Evolutionary conservation across 345 rosid genomes (phyloP).

Genomic region (Populus pruinosa): DNA sequence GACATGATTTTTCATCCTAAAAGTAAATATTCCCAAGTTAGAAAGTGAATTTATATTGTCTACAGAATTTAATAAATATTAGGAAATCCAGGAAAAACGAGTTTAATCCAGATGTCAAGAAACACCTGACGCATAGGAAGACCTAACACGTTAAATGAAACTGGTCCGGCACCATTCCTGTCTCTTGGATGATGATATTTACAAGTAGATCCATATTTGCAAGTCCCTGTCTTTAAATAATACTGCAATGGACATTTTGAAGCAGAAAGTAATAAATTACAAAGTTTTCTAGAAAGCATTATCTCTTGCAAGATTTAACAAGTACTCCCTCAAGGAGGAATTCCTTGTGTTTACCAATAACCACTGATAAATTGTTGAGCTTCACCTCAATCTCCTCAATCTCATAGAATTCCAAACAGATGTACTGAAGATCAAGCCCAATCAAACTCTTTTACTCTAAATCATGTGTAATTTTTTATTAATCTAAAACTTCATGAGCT

Average conservation of each 20-base stretch:
- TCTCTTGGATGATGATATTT: slow-evolving; percentile 88
- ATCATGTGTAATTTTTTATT: not conserved
- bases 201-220: slow-evolving; percentile 79
- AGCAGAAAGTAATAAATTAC: not conserved
- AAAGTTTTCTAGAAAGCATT: not conserved
- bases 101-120: not conserved
- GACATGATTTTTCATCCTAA: slow-evolving; percentile 77
- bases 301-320: not conserved
- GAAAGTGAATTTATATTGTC: not conserved
- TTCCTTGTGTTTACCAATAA: not conserved
- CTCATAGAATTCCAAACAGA: not conserved
- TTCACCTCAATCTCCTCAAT: not conserved
- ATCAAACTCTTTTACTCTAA: not conserved
- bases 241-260: slow-evolving; percentile 42
- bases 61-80: not conserved
- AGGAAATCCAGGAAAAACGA: not conserved
- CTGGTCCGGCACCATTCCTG: slow-evolving; percentile 82
- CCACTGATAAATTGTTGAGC: not conserved
- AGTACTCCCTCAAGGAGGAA: not conserved
- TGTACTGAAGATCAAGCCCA: not conserved
- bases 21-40: not conserved
- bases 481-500: not conserved
- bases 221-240: slow-evolving; percentile 77
- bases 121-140: slow-evolving; percentile 76
- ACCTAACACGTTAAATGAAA: slow-evolving; percentile 60